Base-by-base conservation (phyloP, 176 grass and related monocot genomes). In the Secale cereale region DNA sequence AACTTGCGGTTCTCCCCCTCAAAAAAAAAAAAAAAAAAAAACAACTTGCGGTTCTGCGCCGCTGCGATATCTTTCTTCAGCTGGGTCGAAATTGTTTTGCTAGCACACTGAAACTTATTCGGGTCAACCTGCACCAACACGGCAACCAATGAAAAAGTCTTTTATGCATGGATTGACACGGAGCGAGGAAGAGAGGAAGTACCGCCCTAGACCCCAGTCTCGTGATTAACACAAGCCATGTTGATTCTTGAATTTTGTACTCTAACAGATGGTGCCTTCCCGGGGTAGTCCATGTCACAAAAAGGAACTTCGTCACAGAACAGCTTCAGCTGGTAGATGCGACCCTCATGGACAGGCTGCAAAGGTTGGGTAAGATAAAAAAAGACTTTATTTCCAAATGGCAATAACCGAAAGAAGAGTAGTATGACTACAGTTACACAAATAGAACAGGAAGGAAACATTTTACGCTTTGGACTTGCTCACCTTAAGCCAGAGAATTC, bases 1-100 rank as follows among this genome's bases (percentile, higher is more conserved):
- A 93, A 59, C 71, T 90, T 90, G 27, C 91, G 87, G 78, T 93
- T 93, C 70, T 93, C n/a, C n/a, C n/a, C n/a, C n/a, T n/a, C n/a
- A n/a, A n/a, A n/a, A n/a, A n/a, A n/a, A n/a, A n/a, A n/a, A n/a
- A n/a, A n/a, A n/a, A n/a, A n/a, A n/a, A n/a, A n/a, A n/a, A n/a
- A n/a, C 41, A 93, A 59, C 71, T 90, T 90, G 27, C 91, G 87
- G 78, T 93, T 93, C 70, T 93, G 91, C 4, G 88, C 33, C 9
- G 64, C 17, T 12, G 88, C 82, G 88, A 93, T 93, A 50, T 93
- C 91, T 85, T 88, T 93, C 82, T 93, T 93, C 13, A 93, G 91
- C 70, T 90, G 91, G 59, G 91, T 90, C 40, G 86, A 56, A 45
- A 45, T 45, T 45, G 10, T 45, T 45, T 48, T 48, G 45, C 45